These are phyloP conservation scores for Penicillium goetzii DNA, from an alignment of 495 filamentous ascomycete species.

Conservation along the genomic window DNA sequence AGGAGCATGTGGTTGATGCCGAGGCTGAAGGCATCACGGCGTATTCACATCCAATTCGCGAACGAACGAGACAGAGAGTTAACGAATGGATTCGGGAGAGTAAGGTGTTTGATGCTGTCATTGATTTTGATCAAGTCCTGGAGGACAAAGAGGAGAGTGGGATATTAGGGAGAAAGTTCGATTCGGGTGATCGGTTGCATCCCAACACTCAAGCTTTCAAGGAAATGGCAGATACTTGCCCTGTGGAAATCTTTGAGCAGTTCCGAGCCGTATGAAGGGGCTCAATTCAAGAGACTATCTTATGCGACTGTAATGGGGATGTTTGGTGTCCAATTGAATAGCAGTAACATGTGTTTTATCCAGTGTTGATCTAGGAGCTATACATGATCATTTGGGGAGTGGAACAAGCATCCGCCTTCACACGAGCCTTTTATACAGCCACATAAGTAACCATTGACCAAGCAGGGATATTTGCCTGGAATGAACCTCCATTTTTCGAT, in stretches of 20 bases:
- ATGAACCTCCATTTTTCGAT: not conserved
- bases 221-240: constrained; percentile 63
- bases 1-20: constrained; percentile 38
- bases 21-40: constrained; percentile 25
- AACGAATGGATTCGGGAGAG: constrained; percentile 66
- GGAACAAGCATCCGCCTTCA: not conserved
- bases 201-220: constrained; percentile 68
- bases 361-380: not conserved
- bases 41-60: constrained; percentile 60
- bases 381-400: not conserved
- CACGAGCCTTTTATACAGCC: not conserved
- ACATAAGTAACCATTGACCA: constrained; percentile 29
- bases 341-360: not conserved
- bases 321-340: not conserved
- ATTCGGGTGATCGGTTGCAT: constrained; percentile 74
- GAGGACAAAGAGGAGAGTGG: constrained; percentile 51
- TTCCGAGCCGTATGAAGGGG: not conserved
- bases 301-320: not conserved
- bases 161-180: constrained; percentile 53
- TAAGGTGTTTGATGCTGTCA: constrained; percentile 61
- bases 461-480: constrained; percentile 17
- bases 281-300: not conserved
- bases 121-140: constrained; percentile 66
- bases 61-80: constrained; percentile 59
- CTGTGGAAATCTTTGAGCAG: constrained; percentile 54